phyloP scores from a whole-genome alignment of 495 filamentous ascomycete genomes.

The Aspergillus indologenus region DNA sequence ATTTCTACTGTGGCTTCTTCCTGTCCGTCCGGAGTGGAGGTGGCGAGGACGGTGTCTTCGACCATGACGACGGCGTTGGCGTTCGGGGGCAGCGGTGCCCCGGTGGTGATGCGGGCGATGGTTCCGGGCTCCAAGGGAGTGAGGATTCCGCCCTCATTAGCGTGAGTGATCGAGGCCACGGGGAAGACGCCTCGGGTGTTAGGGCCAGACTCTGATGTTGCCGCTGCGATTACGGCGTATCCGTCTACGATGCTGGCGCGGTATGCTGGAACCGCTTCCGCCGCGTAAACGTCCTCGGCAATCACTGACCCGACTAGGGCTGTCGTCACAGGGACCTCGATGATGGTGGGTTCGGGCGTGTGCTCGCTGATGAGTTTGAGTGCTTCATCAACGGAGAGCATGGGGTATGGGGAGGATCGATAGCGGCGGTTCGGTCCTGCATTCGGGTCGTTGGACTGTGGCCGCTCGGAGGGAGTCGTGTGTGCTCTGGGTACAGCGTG shows the following conservation, averaged over 20 bases:
- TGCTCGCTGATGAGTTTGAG: slow-evolving; percentile 66
- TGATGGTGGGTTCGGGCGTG: slow-evolving; percentile 56
- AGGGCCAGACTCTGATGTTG: slow-evolving; percentile 44
- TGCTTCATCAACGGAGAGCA: slow-evolving; percentile 82
- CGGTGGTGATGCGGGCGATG: slow-evolving; percentile 88
- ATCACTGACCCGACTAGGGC: slow-evolving; percentile 71
- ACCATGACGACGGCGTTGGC: slow-evolving; percentile 96
- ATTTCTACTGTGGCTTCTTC: slow-evolving; percentile 90
- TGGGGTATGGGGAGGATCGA: slow-evolving; percentile 85
- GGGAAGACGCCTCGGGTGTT: slow-evolving; percentile 77
- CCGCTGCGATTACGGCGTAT: slow-evolving; percentile 68
- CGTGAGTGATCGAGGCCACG: slow-evolving; percentile 83
- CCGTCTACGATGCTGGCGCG: slow-evolving; percentile 96
- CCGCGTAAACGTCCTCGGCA: slow-evolving; percentile 75
- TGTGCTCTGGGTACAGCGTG: slow-evolving; percentile 69
- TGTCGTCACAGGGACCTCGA: slow-evolving; percentile 57
- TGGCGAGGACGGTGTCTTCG: slow-evolving; percentile 78
- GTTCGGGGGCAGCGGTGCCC: slow-evolving; percentile 83
- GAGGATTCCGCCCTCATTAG: slow-evolving; percentile 59
- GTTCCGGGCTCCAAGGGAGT: slow-evolving; percentile 64
- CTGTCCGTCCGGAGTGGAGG: slow-evolving; percentile 68
- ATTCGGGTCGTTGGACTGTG: slow-evolving; percentile 75
- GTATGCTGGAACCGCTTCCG: slow-evolving; percentile 85
- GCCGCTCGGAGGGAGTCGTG: slow-evolving; percentile 58
- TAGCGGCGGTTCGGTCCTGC: slow-evolving; percentile 75